Percentiles rank a stretch among this genome's conserved stretches.
These are phyloP conservation scores for Saraca asoca DNA, from an alignment of 331 rosid species.

Conservation along the genomic window DNA sequence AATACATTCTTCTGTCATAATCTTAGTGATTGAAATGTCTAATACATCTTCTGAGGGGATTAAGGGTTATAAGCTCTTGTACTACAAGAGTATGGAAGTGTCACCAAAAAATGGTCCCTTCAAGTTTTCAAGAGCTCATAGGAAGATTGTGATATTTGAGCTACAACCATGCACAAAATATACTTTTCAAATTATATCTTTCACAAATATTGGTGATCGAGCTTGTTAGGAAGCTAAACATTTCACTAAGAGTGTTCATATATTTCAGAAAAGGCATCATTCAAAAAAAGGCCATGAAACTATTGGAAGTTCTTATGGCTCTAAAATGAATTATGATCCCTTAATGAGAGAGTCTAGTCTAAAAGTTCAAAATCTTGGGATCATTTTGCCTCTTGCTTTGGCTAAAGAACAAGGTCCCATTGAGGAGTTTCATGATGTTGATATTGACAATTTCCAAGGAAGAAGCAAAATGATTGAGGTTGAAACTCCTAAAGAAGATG, in stretches of 20 bases:
- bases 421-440: too few species aligned
- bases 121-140: conserved; percentile 75
- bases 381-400: too few species aligned
- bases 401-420: too few species aligned
- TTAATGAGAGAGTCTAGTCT: too few species aligned
- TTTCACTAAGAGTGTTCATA: conserved; percentile 81
- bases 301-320: too few species aligned
- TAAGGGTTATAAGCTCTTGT: conserved; percentile 96
- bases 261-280: conserved; percentile 50
- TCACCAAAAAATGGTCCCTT: conserved; percentile 62
- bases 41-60: conserved; percentile 50
- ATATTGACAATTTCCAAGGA: too few species aligned
- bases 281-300: too few species aligned
- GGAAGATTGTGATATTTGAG: conserved; percentile 85
- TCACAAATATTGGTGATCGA: conserved; percentile 65
- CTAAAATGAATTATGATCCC: too few species aligned
- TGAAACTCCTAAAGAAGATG: too few species aligned
- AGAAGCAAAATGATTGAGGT: too few species aligned
- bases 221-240: conserved; percentile 92
- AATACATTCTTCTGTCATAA: conserved; percentile 66
- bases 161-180: conserved; percentile 85
- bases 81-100: conserved; percentile 69
- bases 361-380: too few species aligned
- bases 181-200: conserved; percentile 76
- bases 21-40: conserved; percentile 71